Evolutionary conservation across 2,329 filamentous ascomycete species (phyloP).

Genomic region (Aspergillus udagawae): DNA sequence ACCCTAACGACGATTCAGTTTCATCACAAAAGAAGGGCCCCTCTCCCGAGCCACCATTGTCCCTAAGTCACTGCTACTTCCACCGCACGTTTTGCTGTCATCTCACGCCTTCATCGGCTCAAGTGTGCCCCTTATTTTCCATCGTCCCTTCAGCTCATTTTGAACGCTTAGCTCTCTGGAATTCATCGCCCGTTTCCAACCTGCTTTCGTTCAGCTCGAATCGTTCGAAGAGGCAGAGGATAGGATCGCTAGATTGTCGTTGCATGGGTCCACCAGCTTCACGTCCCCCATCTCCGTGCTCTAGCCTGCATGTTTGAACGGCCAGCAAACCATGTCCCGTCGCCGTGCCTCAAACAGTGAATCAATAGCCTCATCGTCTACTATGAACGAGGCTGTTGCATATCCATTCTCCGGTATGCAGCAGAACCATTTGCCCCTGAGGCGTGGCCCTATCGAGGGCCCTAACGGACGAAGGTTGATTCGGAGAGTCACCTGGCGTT

Average conservation of each 20-base stretch:
- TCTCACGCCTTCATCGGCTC: background rate
- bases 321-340: constrained; percentile 31
- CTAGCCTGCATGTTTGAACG: constrained; percentile 12
- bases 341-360: constrained; percentile 36
- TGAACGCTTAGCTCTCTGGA: background rate
- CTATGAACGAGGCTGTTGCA: constrained; percentile 32
- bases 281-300: constrained; percentile 1
- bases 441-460: constrained; percentile 38
- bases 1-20: background rate
- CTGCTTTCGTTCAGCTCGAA: background rate
- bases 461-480: constrained; percentile 37
- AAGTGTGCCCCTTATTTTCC: background rate
- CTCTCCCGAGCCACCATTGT: background rate
- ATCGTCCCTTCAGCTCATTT: background rate
- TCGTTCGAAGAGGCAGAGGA: background rate
- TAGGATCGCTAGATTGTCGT: background rate
- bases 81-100: background rate
- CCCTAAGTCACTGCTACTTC: background rate
- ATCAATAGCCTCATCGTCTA: constrained; percentile 20
- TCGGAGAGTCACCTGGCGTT: constrained; percentile 41
- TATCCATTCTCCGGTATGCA: constrained; percentile 31
- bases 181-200: background rate
- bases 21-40: background rate
- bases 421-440: constrained; percentile 20
- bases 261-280: background rate